Base-by-base conservation (phyloP, 306 rosid genomes). In the Glycine soja region DNA sequence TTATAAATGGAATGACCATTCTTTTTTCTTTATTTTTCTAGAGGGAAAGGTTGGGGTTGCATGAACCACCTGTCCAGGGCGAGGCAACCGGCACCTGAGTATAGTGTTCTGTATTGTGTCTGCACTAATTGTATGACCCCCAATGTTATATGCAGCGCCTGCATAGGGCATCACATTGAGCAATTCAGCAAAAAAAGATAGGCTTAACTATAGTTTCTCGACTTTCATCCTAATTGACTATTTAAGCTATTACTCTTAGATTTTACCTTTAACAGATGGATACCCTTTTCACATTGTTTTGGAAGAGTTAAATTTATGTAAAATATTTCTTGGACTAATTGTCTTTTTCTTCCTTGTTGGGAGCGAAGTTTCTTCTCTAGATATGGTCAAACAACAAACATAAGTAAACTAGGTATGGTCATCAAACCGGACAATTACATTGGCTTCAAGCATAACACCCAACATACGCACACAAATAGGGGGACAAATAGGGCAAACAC, bases 111-210 rank as follows among this genome's bases (percentile, higher is more conserved):
- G 98, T 66, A 95, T 93, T 57, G 94, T 84, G 73, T 93, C 94
- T 10, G 97, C 94, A 56, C 97, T 91, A 63, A 95, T 78, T 56
- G 92, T 90, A 61, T 88, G 91, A 76, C 99, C 97, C 12, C 97
- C 98, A 3, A 95, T 73, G 64, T 90, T 95, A 84, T 95, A 95
- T 47, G 98, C 98, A 85, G 99, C 99, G n/a, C n/a, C 98, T 95
- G 87, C 38, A 76, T 16, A 63, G 76, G 69, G 45, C 63, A 78
- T 62, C 69, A 75, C 19, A 54, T 45, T 68, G 24, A 77, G 82
- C 63, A 70, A 62, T 36, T 74, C n/a, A 68, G 81, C 6, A 57
- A 58, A 67, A 57, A 30, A 43, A 70, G 6, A 61, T 19, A 54
- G 19, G 54, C 24, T 7, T 10, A 53, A 18, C n/a, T n/a, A n/a